Evolutionary conservation across 768 basidiomycete genomes (phyloP), one percentile per base, ranked within the genome.

Genomic region (Cyclocybe cylindracea): DNA sequence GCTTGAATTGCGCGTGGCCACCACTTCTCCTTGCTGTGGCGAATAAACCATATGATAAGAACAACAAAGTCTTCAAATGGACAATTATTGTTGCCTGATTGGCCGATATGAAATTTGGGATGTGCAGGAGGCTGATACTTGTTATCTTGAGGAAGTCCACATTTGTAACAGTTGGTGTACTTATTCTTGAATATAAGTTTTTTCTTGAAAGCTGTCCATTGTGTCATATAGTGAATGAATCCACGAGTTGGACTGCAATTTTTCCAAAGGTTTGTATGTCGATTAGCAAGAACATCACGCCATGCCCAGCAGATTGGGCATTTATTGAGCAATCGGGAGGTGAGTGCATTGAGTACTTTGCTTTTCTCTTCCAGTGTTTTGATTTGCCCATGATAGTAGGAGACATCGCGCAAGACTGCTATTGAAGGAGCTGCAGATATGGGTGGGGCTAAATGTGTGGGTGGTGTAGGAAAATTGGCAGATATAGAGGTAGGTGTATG

Each of bases 11-110:
- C 44, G 7, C 29, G 35, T 29, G 10, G 2, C 51, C 51, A 52
- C 44, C 50, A 51, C 2, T 5, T n/a, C n/a, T n/a, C n/a, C 13
- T 13, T 34, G 4, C 18, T 32, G 5, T 33, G 16, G 2, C 35
- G 43, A 18, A 52, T 46, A 34, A 7, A 46, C 44, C 44, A 46
- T 8, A 52, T 46, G 11, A 52, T 29, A 4, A 46, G 31, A 1
- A 46, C 32, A 2, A 46, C 45, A 46, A 52, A 33, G 44, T 52
- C 51, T 10, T 52, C 44, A 8, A 46, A 35, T 1, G 36, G 36
- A 45, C 51, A 52, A 2, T 11, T 3, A 14, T 39, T 52, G 1
- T 37, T n/a, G 19, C 50, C 50, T 7, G 11, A 2, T 2, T 29
- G 10, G 4, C 47, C 47, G 13, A 4, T n/a, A 2, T 31, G 13